Evolutionary conservation across 108 stramenopile species (phyloP), one percentile per base, ranked within the genome.

Genomic region (Nannochloropsis granulata): DNA sequence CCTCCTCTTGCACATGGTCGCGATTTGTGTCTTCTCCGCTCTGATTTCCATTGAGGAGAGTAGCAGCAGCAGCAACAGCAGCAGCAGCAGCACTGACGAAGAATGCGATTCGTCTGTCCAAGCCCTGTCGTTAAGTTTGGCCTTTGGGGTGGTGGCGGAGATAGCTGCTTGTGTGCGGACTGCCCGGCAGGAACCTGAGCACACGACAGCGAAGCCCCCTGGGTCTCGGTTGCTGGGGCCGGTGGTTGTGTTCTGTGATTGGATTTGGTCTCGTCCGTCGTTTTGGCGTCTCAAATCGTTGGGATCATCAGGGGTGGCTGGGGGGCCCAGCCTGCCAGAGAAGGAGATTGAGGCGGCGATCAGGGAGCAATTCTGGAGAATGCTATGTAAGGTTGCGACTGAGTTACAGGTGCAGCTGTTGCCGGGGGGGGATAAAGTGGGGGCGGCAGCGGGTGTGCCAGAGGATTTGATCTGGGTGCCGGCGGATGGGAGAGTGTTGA

Each of bases 1-100:
- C 3, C 87, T 87, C n/a, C 83, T 87, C 7, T 83, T 87, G 21
- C 83, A 87, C 80, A 87, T 87, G 87, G 87, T 87, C 21, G 87
- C 83, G 21, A 87, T 87, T 79, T 87, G 87, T 83, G 83, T 83
- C 43, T 87, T 87, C 81, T 83, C 87, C 25, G 87, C 81, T 2
- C 56, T 71, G 21, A 71, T 1, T 45, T 82, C 78, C 81, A 0
- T 23, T 8, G 34, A 25, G 19, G 34, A 42, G 80, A 19, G 12
- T 0, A 78, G 1, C 23, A 78, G 23, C 78, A n/a, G 23, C 23
- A 78, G 23, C 23, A n/a, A 23, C 3, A n/a, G 3, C 1, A 78
- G 78, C 80, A 13, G 44, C 46, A 23, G 43, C 78, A 13, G 14
- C 84, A 12, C 21, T 19, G 34, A 34, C 34, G 34, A 34, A 34